These are phyloP conservation scores for Aspergillus sp. DNA, from an alignment of 2,329 filamentous ascomycete species.

Conservation along the genomic window DNA sequence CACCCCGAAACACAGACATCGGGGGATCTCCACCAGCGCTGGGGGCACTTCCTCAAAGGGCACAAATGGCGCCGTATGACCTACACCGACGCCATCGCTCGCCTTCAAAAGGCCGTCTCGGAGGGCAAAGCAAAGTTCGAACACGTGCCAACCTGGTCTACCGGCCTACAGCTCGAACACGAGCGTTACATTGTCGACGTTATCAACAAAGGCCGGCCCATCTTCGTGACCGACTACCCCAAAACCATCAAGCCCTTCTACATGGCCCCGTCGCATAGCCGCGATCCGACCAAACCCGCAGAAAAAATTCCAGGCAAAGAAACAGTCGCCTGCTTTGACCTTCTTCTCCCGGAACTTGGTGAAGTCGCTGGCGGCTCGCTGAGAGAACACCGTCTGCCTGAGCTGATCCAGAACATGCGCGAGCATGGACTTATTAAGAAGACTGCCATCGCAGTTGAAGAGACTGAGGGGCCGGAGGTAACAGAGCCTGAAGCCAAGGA, in stretches of 20 bases:
- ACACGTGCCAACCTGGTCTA: slow-evolving; percentile 70
- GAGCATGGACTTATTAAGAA: slow-evolving; percentile 62
- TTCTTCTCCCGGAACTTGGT: slow-evolving; percentile 82
- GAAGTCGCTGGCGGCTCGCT: slow-evolving; percentile 89
- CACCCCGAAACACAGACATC: slow-evolving; percentile 43
- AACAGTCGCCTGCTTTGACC: slow-evolving; percentile 84
- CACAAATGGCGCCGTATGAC: slow-evolving; percentile 77
- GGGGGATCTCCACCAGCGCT: slow-evolving; percentile 66
- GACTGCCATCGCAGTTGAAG: not conserved
- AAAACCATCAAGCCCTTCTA: slow-evolving; percentile 89
- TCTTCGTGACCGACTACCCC: slow-evolving; percentile 96
- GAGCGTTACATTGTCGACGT: slow-evolving; percentile 81
- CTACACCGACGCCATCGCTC: slow-evolving; percentile 76
- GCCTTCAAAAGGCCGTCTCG: slow-evolving; percentile 64
- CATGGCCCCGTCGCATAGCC: slow-evolving; percentile 63
- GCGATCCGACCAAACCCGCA: not conserved
- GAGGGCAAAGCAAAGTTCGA: slow-evolving; percentile 62
- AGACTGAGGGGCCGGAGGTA: not conserved
- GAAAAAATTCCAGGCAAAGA: not conserved
- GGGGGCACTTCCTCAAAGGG: slow-evolving; percentile 66
- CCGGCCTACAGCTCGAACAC: slow-evolving; percentile 85
- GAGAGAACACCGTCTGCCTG: slow-evolving; percentile 76
- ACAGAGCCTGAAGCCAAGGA: too few species aligned
- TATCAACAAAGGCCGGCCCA: slow-evolving; percentile 67
- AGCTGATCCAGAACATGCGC: slow-evolving; percentile 73